phyloP scores from a whole-genome alignment of 1,139 yeast genomes.

The Taphrina betulina region DNA sequence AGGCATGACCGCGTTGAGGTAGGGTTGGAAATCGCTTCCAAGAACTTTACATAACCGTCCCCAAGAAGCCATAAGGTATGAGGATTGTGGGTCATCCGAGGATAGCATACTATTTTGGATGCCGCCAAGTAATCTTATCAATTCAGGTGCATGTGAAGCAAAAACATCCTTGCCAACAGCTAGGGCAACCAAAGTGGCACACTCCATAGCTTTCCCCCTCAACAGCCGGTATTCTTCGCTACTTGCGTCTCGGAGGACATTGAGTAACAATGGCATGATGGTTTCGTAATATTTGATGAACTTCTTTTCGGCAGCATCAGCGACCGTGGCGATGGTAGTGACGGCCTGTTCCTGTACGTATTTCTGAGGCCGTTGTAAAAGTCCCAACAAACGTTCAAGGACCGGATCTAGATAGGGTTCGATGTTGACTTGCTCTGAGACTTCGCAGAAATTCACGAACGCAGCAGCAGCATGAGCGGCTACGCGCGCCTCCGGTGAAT shows the following conservation, averaged over 20 bases:
- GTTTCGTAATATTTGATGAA: constrained; percentile 91
- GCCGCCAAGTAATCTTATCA: constrained; percentile 68
- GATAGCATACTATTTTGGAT: constrained; percentile 55
- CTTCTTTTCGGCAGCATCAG: constrained; percentile 93
- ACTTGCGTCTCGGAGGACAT: constrained; percentile 77
- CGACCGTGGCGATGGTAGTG: constrained; percentile 94
- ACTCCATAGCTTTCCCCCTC: constrained; percentile 92
- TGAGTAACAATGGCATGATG: constrained; percentile 82
- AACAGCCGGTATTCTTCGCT: constrained; percentile 68
- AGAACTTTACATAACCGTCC: constrained; percentile 84
- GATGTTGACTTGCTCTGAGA: constrained; percentile 78
- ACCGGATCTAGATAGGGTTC: constrained; percentile 88
- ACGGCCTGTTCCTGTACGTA: constrained; percentile 96
- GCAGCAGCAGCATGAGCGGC: constrained; percentile 99
- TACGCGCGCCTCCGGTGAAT: constrained; percentile 53
- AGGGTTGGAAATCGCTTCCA: constrained; percentile 85
- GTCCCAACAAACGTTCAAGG: constrained; percentile 66
- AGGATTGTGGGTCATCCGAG: constrained; percentile 78
- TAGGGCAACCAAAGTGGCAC: constrained; percentile 86
- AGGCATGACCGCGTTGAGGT: constrained; percentile 83
- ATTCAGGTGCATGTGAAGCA: constrained; percentile 68
- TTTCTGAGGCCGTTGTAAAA: constrained; percentile 79
- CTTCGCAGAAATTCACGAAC: constrained; percentile 88
- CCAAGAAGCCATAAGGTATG: constrained; percentile 94
- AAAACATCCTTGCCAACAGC: constrained; percentile 97